Conservation (phyloP, 768 basidiomycete genomes). For the Kwoniella europaea region DNA sequence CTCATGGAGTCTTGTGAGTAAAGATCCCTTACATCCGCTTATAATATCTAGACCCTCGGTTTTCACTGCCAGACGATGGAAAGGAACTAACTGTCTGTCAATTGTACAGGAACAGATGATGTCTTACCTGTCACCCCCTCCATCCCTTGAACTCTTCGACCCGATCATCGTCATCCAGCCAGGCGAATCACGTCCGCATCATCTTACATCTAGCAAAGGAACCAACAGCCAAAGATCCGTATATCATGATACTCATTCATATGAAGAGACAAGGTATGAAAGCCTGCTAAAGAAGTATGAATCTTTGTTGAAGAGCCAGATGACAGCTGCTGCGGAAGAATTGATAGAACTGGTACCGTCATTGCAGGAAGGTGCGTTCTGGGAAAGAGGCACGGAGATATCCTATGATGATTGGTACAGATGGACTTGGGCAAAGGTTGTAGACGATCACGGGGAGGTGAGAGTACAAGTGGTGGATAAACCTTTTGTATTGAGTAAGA, state of each 20-base stretch:
- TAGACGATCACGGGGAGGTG: background rate
- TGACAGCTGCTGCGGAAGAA: background rate
- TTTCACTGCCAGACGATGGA: no score
- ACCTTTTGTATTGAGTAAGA: background rate
- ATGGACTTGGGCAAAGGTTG: background rate
- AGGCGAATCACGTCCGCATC: background rate
- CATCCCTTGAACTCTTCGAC: background rate
- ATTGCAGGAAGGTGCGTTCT: background rate
- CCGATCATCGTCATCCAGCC: background rate
- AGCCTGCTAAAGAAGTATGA: background rate
- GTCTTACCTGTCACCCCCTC: background rate
- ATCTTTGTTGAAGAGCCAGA: background rate
- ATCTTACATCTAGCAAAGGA: background rate
- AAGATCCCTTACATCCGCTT: no score
- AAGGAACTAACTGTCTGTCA: background rate
- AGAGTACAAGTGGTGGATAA: background rate
- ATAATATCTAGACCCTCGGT: no score
- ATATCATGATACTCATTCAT: background rate
- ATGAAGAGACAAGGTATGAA: background rate
- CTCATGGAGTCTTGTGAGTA: background rate
- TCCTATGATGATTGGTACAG: slow-evolving; percentile 3
- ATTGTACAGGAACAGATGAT: background rate
- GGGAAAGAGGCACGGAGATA: background rate
- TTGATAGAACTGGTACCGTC: background rate
- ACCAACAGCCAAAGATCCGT: background rate